These are phyloP conservation scores for Pseudisothecium myosuroides DNA, from an alignment of 225 moss, liverwort and hornwort species.

Conservation along the genomic window DNA sequence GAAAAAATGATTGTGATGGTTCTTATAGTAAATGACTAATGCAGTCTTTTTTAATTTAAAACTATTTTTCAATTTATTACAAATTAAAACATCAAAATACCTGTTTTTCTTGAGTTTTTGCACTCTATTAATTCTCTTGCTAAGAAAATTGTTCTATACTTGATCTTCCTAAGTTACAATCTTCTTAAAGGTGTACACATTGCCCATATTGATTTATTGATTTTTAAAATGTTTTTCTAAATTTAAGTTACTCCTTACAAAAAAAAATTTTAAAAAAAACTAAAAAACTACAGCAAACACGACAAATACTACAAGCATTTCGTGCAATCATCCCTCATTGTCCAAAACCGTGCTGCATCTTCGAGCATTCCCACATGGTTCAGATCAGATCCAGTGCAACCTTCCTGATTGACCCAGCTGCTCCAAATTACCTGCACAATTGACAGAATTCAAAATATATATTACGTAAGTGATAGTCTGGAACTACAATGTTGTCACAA, in stretches of 20 bases:
- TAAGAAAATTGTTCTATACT: not conserved
- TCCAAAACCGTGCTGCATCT: not conserved
- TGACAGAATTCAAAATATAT: not conserved
- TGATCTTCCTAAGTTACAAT: not conserved
- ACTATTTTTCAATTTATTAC: no score
- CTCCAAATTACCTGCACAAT: not conserved
- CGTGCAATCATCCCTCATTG: not conserved
- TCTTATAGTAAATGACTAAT: not conserved
- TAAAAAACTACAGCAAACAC: not conserved
- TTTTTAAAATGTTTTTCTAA: fast-evolving
- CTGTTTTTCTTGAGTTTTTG: not conserved
- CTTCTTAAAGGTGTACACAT: not conserved
- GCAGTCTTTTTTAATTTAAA: no score
- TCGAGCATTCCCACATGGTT: not conserved
- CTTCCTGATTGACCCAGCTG: not conserved
- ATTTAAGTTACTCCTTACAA: not conserved
- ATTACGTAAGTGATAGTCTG: not conserved
- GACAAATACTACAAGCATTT: not conserved
- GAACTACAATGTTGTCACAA: not conserved
- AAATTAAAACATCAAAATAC: not conserved
- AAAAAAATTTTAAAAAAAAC: not conserved
- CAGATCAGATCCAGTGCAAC: not conserved
- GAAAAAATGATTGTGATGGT: not conserved
- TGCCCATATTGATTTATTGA: not conserved
- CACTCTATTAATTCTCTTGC: not conserved